Evolutionary conservation across 2,329 filamentous ascomycete genomes (phyloP), one percentile per base, ranked within the genome.

Genomic region (Chaetomium sp.): DNA sequence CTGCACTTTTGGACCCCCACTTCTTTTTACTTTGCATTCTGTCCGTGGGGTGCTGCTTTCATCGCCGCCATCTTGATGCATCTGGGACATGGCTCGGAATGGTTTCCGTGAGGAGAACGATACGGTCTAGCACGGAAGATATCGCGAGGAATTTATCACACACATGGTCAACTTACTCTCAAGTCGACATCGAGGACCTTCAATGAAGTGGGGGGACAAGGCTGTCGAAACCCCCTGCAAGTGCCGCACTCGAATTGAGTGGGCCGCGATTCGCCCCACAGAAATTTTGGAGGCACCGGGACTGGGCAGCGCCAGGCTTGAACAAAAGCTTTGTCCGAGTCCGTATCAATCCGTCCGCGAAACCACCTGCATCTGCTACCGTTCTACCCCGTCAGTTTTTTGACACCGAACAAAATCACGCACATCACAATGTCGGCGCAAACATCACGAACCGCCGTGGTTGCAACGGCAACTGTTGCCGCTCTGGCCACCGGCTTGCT

Each of bases 401-500:
- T 41, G 7, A 42, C 40, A 14, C 7, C 40, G 5, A 42, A 42
- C 11, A 6, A 2, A 8, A 12, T 38, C 11, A 11, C 10, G 12
- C 40, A 32, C 32, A 79, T 6, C 61, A 81, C 76, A 64, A 71
- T 81, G 69, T 77, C 82, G 70, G 79, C 79, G 11, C 14, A 48
- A 56, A 40, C 54, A 70, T 78, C 81, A 71, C 80, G 79, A 61
- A 76, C 81, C 66, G 79, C 79, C 66, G 79, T 67, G 62, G 68
- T 84, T 68, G 77, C 81, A 70, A 82, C 81, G 69, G 79, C 81
- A 69, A 80, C 80, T 55, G 77, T 82, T 67, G 81, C 81, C 67
- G 82, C 80, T 49, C 71, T 80, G 62, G 81, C 81, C 55, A 81
- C 81, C 52, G 81, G 80, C 61, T 61, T 84, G 53, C 66, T 84